These are phyloP conservation scores for Cladobotryum protrusum DNA, from an alignment of 2,329 filamentous ascomycete genomes.

Conservation along the genomic window DNA sequence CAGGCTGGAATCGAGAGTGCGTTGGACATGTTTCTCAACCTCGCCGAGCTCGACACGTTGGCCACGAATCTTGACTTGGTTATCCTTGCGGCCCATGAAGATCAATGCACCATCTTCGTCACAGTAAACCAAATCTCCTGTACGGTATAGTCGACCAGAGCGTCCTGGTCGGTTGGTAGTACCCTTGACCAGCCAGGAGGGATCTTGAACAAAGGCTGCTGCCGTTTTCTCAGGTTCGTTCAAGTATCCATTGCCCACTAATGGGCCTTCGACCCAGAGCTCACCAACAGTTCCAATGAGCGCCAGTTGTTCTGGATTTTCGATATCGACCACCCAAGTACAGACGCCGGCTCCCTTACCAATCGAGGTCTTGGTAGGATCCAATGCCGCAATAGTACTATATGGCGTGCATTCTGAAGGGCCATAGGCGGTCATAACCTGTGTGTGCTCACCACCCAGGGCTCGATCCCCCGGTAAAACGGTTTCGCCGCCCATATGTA, in stretches of 20 bases:
- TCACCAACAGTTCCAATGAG: not conserved
- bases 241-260: not conserved
- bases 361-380: not conserved
- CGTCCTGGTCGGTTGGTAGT: not conserved
- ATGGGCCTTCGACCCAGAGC: not conserved
- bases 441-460: not conserved
- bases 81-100: constrained; percentile 35
- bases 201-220: not conserved
- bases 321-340: not conserved
- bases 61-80: constrained; percentile 49
- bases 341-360: not conserved
- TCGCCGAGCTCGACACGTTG: constrained; percentile 40
- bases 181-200: not conserved
- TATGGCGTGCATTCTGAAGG: not conserved
- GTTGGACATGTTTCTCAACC: constrained; percentile 1
- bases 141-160: not conserved
- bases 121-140: not conserved
- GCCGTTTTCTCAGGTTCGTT: not conserved
- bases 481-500: constrained; percentile 14
- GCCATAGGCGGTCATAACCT: not conserved
- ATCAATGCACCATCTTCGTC: not conserved
- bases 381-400: no score
- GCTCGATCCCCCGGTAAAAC: not conserved
- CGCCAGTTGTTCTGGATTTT: not conserved
- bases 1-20: no score